phyloP scores from a whole-genome alignment of 148 eudicot genomes.

The Drosera capensis region DNA sequence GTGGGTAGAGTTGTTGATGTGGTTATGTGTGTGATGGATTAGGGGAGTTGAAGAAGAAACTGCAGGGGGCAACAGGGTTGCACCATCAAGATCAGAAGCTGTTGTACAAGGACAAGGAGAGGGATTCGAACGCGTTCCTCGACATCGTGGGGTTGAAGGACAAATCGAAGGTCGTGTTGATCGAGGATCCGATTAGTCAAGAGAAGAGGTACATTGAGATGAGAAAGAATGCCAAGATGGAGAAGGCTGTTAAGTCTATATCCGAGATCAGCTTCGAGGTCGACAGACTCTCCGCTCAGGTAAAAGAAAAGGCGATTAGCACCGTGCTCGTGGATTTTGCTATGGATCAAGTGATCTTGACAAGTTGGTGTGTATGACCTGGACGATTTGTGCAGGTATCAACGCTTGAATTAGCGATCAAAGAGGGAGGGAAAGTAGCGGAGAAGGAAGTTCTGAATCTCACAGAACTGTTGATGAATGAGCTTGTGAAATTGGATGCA shows the following conservation, averaged over 20 bases:
- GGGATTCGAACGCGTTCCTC: constrained; percentile 52
- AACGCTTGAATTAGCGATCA: neutral
- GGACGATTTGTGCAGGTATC: neutral
- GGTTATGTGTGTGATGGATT: neutral
- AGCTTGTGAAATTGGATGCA: neutral
- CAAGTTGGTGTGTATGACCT: too few relatives aligned
- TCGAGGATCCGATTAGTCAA: constrained; percentile 32
- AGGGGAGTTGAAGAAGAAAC: constrained; percentile 73
- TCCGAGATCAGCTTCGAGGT: constrained; percentile 44
- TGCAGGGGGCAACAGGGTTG: constrained; percentile 38
- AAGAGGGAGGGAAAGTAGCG: neutral
- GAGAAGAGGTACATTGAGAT: constrained; percentile 32
- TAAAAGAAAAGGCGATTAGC: constrained; percentile 12
- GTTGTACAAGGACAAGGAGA: constrained; percentile 55
- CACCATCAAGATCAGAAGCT: constrained; percentile 55
- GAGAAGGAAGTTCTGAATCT: neutral
- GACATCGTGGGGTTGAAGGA: constrained; percentile 55
- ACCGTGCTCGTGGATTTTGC: too few relatives aligned
- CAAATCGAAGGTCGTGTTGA: constrained; percentile 50
- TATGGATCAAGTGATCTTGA: too few relatives aligned
- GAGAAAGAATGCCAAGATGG: constrained; percentile 25
- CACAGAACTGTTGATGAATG: neutral
- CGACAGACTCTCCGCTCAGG: constrained; percentile 55
- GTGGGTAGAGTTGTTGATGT: neutral
- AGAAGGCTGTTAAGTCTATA: constrained; percentile 37